phyloP scores from a whole-genome alignment of 2,329 filamentous ascomycete species.

The Paracoccidioides brasiliensis region DNA sequence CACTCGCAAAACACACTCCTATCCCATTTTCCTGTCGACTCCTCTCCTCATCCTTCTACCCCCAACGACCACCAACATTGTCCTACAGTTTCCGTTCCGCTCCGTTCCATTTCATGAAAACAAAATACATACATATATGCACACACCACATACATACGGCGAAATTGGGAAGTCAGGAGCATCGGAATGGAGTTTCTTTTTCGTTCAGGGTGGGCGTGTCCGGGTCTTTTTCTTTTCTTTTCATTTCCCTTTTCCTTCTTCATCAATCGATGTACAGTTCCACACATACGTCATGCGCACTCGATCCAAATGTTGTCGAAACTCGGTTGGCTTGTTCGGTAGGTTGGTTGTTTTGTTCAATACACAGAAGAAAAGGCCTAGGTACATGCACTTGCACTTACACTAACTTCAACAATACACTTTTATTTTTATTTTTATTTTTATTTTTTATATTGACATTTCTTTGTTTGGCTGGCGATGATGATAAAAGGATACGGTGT shows the following conservation, averaged over 20 bases:
- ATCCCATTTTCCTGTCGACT: not conserved
- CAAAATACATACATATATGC: not conserved
- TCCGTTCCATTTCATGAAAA: not conserved
- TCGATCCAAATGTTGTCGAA: not conserved
- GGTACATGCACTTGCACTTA: not conserved
- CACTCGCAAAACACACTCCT: too few relatives aligned
- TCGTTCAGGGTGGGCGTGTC: not conserved
- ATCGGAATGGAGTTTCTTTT: not conserved
- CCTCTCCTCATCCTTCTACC: not conserved
- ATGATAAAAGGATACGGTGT: too few relatives aligned
- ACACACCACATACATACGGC: not conserved
- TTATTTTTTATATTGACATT: too few relatives aligned
- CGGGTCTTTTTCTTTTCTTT: not conserved
- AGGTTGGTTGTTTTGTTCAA: not conserved
- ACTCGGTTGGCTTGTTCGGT: not conserved
- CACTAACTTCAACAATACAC: too few relatives aligned
- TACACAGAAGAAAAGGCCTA: not conserved
- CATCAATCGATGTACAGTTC: not conserved
- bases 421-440: too few relatives aligned
- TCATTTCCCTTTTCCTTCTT: constrained; percentile 2
- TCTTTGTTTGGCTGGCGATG: too few relatives aligned
- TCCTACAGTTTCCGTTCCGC: not conserved
- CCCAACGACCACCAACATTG: not conserved
- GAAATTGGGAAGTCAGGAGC: not conserved
- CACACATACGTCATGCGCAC: not conserved